Percentiles rank a stretch among this genome's conserved stretches.
Evolutionary conservation across 768 basidiomycete genomes (phyloP).

Genomic region (Arthromyces matolae): DNA sequence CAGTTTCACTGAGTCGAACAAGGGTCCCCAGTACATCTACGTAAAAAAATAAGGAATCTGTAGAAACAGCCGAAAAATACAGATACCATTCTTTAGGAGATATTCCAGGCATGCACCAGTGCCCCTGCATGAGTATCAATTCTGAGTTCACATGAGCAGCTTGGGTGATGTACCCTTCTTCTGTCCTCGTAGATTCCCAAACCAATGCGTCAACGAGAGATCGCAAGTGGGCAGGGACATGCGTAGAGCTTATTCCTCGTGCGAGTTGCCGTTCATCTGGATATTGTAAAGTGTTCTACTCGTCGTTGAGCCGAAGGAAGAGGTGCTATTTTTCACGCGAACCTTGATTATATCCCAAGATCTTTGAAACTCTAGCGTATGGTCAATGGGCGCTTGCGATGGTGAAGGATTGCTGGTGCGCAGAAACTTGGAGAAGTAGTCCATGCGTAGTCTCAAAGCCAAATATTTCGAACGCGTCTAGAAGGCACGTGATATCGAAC

Average conservation of each 20-base stretch:
- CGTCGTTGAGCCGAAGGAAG: conserved; percentile 7
- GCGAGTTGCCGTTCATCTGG: conserved; percentile 88
- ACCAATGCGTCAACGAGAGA: conserved; percentile 85
- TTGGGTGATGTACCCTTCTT: conserved; percentile 69
- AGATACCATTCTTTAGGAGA: conserved; percentile 76
- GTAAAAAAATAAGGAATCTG: conserved; percentile 41
- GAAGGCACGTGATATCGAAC: conserved; percentile 2
- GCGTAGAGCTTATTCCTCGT: conserved; percentile 76
- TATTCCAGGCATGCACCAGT: conserved; percentile 92
- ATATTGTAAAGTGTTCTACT: conserved; percentile 74
- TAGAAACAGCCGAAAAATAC: conserved; percentile 74
- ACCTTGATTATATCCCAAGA: conserved; percentile 80
- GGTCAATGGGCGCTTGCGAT: conserved; percentile 56
- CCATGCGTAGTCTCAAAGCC: conserved; percentile 41
- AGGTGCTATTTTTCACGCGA: conserved; percentile 10
- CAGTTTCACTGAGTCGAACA: conserved; percentile 80
- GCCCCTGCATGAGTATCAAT: conserved; percentile 42
- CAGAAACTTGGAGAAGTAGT: conserved; percentile 85
- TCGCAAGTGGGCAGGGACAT: conserved; percentile 71
- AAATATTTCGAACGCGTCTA: background rate
- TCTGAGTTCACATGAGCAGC: conserved; percentile 3
- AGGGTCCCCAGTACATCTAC: conserved; percentile 81
- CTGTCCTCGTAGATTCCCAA: conserved; percentile 78
- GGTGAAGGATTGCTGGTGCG: conserved; percentile 38
- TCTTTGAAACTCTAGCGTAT: conserved; percentile 66